Evolutionary conservation across 176 grass and related monocot species (phyloP).

Genomic region (Zoysia pacifica): DNA sequence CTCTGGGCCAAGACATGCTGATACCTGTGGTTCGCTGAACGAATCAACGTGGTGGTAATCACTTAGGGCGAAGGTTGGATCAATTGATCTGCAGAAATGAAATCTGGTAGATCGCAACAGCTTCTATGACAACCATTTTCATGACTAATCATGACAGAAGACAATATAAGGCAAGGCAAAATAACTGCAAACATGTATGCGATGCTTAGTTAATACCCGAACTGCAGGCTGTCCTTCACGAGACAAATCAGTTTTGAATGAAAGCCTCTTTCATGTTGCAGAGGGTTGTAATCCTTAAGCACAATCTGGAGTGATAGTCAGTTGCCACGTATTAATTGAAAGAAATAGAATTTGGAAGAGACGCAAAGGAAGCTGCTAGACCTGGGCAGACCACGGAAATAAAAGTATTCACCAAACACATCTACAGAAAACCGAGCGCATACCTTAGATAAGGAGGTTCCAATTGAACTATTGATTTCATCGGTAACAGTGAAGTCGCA

Average conservation of each 20-base stretch:
- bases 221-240: constrained; percentile 85
- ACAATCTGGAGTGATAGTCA: constrained; percentile 57
- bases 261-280: constrained; percentile 92
- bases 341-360: not conserved
- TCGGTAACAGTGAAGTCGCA: constrained; percentile 41
- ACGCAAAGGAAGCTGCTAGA: not conserved
- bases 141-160: not conserved
- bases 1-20: constrained; percentile 33
- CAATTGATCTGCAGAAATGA: constrained; percentile 55
- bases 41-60: constrained; percentile 28
- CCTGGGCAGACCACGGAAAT: not conserved
- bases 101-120: not conserved
- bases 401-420: not conserved
- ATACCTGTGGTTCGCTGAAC: constrained; percentile 39
- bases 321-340: constrained; percentile 1
- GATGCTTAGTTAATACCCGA: constrained; percentile 52
- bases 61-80: constrained; percentile 22
- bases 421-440: not conserved
- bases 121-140: not conserved
- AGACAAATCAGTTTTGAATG: constrained; percentile 73
- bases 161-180: not conserved
- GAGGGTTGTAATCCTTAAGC: constrained; percentile 87
- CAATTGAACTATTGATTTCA: constrained; percentile 62
- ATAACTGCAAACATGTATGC: not conserved
- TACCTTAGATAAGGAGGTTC: constrained; percentile 76